Conservation (phyloP, 2,329 filamentous ascomycete species). For the Aspergillus sp. region DNA sequence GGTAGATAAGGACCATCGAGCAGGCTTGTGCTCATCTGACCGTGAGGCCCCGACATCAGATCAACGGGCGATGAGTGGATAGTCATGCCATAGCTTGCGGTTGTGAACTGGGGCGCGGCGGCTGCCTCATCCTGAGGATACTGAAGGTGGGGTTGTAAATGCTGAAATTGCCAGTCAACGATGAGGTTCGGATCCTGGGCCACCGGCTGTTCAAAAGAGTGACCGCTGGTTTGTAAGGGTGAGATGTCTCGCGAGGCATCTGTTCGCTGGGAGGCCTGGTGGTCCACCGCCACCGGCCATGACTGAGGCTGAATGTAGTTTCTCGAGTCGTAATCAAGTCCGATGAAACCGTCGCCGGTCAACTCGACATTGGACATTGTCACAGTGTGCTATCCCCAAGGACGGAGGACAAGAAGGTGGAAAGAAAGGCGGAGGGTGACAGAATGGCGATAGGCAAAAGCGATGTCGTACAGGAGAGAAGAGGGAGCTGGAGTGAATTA, state of each 20-base stretch:
- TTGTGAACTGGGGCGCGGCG: conserved; percentile 53
- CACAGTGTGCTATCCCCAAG: conserved; percentile 16
- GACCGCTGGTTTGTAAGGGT: conserved; percentile 45
- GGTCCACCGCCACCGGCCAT: conserved; percentile 46
- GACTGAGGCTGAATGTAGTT: conserved; percentile 43
- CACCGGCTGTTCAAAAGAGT: conserved; percentile 44
- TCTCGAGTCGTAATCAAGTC: conserved; percentile 50
- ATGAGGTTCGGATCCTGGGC: conserved; percentile 45
- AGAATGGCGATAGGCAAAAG: conserved; percentile 13
- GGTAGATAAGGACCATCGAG: conserved; percentile 64
- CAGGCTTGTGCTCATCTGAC: conserved; percentile 60
- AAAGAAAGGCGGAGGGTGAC: conserved; percentile 10
- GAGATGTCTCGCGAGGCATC: conserved; percentile 43
- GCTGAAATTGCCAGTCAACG: conserved; percentile 48
- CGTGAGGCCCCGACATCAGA: conserved; percentile 59
- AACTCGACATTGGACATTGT: conserved; percentile 48
- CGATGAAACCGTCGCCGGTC: conserved; percentile 46
- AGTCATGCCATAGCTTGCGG: conserved; percentile 57
- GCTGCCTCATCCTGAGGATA: conserved; percentile 54
- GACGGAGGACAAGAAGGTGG: conserved; percentile 18
- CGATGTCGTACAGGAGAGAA: conserved; percentile 24
- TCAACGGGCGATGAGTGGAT: conserved; percentile 52
- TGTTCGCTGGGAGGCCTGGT: conserved; percentile 38
- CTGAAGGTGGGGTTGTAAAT: conserved; percentile 39
- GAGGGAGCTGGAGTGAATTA: conserved; percentile 13